A percentile compares a stretch with the other conserved stretches of the same genome.
These are phyloP conservation scores for Fusarium bulbicola DNA, from an alignment of 2,329 filamentous ascomycete genomes.

Conservation along the genomic window DNA sequence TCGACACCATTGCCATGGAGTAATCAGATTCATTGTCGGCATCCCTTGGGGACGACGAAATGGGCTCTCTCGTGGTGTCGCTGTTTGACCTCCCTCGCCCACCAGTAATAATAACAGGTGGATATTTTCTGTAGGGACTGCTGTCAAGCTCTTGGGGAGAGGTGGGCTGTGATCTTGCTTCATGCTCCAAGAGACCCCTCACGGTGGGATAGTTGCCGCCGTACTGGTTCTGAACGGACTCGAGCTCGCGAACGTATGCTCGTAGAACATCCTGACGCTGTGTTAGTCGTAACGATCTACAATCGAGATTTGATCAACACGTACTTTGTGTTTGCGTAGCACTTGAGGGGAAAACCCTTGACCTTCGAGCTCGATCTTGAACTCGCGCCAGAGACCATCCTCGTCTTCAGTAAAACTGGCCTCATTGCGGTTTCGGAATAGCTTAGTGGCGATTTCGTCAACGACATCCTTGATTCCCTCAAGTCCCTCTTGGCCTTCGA, in stretches of 20 bases:
- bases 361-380: conserved; percentile 64
- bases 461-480: conserved; percentile 69
- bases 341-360: conserved; percentile 67
- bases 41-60: conserved; percentile 53
- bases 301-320: conserved; percentile 19
- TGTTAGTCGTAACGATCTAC: conserved; percentile 31
- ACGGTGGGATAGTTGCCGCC: conserved; percentile 59
- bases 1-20: conserved; percentile 62
- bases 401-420: conserved; percentile 54
- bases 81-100: conserved; percentile 50
- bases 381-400: conserved; percentile 66
- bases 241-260: conserved; percentile 69
- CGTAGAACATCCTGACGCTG: conserved; percentile 62
- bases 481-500: conserved; percentile 52
- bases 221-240: conserved; percentile 56
- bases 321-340: conserved; percentile 66
- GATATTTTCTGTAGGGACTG: conserved; percentile 53
- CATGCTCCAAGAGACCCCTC: conserved; percentile 62
- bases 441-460: conserved; percentile 62
- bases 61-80: conserved; percentile 38
- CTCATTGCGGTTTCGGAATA: conserved; percentile 56
- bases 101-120: conserved; percentile 49
- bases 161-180: conserved; percentile 44
- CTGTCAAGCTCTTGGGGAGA: conserved; percentile 50
- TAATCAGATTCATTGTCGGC: conserved; percentile 45